Evolutionary conservation across 2,329 filamentous ascomycete genomes (phyloP).

Genomic region (Dothidotthia symphoricarpi): DNA sequence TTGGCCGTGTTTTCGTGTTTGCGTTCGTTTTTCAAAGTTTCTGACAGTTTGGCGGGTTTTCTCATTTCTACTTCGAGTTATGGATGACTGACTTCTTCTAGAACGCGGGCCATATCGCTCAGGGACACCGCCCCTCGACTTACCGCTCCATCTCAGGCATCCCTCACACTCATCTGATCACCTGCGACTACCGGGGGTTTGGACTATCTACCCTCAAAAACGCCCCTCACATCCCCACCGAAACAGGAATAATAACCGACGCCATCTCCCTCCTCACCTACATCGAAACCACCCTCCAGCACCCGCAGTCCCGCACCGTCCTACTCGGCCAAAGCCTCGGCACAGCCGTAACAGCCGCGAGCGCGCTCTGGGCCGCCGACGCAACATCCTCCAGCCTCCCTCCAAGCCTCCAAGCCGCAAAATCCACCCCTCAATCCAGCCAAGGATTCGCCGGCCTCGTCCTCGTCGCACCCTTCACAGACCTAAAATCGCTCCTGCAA

Average conservation of each 20-base stretch:
- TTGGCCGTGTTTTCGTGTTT: background rate
- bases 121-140: slow-evolving; percentile 70
- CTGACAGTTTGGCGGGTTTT: too few species aligned
- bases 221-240: slow-evolving; percentile 58
- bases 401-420: slow-evolving; percentile 27
- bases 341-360: slow-evolving; percentile 75
- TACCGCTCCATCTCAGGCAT: slow-evolving; percentile 75
- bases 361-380: slow-evolving; percentile 66
- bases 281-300: slow-evolving; percentile 61
- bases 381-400: slow-evolving; percentile 25
- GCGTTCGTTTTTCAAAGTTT: background rate
- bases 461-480: slow-evolving; percentile 76
- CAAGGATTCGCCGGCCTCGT: slow-evolving; percentile 75
- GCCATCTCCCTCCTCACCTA: slow-evolving; percentile 72
- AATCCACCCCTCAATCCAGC: slow-evolving; percentile 3
- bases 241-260: slow-evolving; percentile 78
- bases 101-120: slow-evolving; percentile 84
- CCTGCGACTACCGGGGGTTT: slow-evolving; percentile 88
- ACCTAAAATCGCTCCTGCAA: slow-evolving; percentile 68
- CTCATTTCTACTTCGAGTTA: background rate
- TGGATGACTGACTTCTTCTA: slow-evolving; percentile 36
- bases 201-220: slow-evolving; percentile 71
- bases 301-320: slow-evolving; percentile 71
- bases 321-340: slow-evolving; percentile 85
- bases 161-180: slow-evolving; percentile 71